Conservation (phyloP, 139 green algal genomes). For the Micromonas pusilla region DNA sequence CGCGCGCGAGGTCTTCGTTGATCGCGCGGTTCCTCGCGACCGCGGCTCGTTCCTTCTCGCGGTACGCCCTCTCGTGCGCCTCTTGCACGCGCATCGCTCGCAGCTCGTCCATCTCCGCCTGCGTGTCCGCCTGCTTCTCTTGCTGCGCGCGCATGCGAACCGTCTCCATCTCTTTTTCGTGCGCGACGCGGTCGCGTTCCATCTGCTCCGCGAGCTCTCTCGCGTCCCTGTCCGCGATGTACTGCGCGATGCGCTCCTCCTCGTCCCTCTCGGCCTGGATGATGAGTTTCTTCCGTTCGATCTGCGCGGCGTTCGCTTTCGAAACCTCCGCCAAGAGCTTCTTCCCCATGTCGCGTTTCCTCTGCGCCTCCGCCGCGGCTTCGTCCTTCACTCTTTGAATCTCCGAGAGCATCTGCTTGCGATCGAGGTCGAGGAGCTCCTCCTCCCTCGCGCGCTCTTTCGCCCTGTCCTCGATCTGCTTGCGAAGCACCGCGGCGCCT, state of each 20-base stretch:
- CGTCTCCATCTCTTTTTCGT: constrained; percentile 77
- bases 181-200: constrained; percentile 60
- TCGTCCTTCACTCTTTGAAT: constrained; percentile 60
- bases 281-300: constrained; percentile 61
- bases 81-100: constrained; percentile 61
- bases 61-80: constrained; percentile 68
- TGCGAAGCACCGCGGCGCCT: constrained; percentile 59
- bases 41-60: constrained; percentile 52
- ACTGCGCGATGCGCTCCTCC: constrained; percentile 66
- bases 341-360: constrained; percentile 47
- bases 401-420: constrained; percentile 51
- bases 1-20: constrained; percentile 52
- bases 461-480: constrained; percentile 59
- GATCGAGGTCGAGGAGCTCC: constrained; percentile 40
- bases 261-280: constrained; percentile 62
- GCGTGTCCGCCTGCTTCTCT: constrained; percentile 67
- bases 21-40: constrained; percentile 48
- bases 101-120: constrained; percentile 75
- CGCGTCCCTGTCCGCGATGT: constrained; percentile 61
- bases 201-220: constrained; percentile 52
- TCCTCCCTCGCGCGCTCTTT: constrained; percentile 42
- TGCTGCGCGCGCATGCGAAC: constrained; percentile 62
- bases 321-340: constrained; percentile 58
- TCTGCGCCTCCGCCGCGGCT: constrained; percentile 47
- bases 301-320: constrained; percentile 61